A percentile compares a stretch with the other conserved stretches of the same genome.
These are phyloP conservation scores for Triticum turgidum DNA, from an alignment of 176 grass and related monocot species.

Conservation along the genomic window DNA sequence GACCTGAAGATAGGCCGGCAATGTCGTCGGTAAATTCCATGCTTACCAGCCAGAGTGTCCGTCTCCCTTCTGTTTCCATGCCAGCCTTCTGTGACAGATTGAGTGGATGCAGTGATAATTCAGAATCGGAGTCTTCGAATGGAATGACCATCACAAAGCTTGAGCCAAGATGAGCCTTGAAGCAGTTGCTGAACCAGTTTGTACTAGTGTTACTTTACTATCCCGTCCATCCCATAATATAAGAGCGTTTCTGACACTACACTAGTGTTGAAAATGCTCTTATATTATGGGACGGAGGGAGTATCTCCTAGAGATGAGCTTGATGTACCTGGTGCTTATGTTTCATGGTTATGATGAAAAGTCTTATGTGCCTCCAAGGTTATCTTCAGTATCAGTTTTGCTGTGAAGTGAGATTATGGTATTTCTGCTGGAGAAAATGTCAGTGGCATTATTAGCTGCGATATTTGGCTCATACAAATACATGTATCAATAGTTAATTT, in stretches of 20 bases:
- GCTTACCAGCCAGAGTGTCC: not conserved
- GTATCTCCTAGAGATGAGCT: not conserved
- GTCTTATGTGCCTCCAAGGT: not conserved
- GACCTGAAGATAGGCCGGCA: not conserved
- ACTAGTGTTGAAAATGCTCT: no score
- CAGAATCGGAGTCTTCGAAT: not conserved
- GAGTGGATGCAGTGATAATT: not conserved
- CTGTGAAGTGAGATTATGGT: not conserved
- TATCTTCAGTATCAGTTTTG: not conserved
- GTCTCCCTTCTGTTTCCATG: conserved; percentile 3
- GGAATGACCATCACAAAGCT: not conserved
- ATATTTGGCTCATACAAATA: not conserved
- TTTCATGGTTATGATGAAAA: not conserved
- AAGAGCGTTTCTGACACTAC: no score
- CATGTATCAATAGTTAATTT: not conserved
- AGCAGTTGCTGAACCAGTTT: not conserved
- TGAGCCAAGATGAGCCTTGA: not conserved
- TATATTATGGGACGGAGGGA: no score
- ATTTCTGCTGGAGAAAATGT: not conserved
- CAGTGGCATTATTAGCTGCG: not conserved
- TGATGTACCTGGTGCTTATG: not conserved
- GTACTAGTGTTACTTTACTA: not conserved
- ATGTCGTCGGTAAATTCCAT: not conserved
- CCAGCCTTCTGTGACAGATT: not conserved
- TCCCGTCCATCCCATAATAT: no score